Conservation (phyloP, 306 rosid genomes). For the Sicyos baderoa region DNA sequence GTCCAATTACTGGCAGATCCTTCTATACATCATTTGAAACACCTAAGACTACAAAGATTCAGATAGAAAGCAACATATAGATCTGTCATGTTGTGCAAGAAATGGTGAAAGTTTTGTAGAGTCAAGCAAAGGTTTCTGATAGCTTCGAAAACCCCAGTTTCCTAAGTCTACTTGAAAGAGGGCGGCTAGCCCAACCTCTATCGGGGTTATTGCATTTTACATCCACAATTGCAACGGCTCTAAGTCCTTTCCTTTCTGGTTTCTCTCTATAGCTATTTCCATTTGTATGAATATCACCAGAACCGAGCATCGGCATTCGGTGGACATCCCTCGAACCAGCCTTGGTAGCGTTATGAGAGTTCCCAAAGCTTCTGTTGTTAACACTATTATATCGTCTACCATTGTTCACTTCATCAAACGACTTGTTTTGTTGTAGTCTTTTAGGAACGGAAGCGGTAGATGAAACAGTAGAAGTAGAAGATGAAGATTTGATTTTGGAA, state of each 20-base stretch:
- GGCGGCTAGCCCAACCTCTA: slow-evolving; percentile 65
- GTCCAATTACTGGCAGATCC: background rate
- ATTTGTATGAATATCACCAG: slow-evolving; percentile 34
- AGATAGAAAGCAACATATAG: slow-evolving; percentile 38
- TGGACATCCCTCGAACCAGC: slow-evolving; percentile 41
- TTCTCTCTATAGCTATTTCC: slow-evolving; percentile 46
- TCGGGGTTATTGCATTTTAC: slow-evolving; percentile 65
- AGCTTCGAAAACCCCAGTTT: slow-evolving; percentile 81
- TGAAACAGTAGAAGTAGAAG: slow-evolving; percentile 34
- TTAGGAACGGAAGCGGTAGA: slow-evolving; percentile 38
- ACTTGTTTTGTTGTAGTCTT: slow-evolving; percentile 47
- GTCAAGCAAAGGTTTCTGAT: slow-evolving; percentile 64
- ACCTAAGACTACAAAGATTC: slow-evolving; percentile 22
- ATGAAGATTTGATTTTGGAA: slow-evolving; percentile 41
- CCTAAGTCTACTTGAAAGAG: slow-evolving; percentile 58
- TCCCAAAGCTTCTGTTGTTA: slow-evolving; percentile 31
- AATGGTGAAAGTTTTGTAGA: slow-evolving; percentile 40
- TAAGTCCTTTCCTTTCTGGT: slow-evolving; percentile 45
- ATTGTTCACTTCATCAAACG: slow-evolving; percentile 56
- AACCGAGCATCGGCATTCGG: slow-evolving; percentile 59
- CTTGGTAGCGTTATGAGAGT: slow-evolving; percentile 46
- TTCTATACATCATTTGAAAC: background rate
- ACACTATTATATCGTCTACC: slow-evolving; percentile 39
- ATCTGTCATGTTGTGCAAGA: slow-evolving; percentile 48
- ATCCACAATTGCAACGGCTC: slow-evolving; percentile 75